These are phyloP conservation scores for Akebia trifoliata DNA, from an alignment of 164 flowering plant genomes.

Conservation along the genomic window DNA sequence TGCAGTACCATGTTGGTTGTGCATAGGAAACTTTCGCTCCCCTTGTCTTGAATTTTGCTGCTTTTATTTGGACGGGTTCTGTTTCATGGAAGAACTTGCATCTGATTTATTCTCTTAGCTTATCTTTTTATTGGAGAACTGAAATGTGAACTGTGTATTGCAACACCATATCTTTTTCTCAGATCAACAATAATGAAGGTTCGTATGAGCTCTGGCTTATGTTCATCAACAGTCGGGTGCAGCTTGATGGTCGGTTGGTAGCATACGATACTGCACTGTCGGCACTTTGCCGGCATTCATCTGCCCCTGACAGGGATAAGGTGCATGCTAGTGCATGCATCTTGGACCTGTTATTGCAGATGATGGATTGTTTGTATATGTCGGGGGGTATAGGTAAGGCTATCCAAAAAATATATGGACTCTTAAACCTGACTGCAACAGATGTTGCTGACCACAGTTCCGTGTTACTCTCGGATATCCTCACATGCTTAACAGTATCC, in stretches of 20 bases:
- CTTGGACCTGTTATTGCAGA: conserved; percentile 77
- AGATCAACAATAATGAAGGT: conserved; percentile 55
- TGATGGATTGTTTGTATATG: conserved; percentile 57
- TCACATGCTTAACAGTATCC: conserved; percentile 47
- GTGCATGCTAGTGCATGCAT: conserved; percentile 59
- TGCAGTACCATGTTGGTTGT: no score
- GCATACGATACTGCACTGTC: conserved; percentile 65
- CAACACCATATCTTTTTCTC: conserved; percentile 30
- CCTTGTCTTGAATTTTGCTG: not conserved
- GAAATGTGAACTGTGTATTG: conserved; percentile 20
- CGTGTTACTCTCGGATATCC: conserved; percentile 38
- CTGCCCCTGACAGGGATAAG: conserved; percentile 29
- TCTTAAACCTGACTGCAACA: conserved; percentile 23
- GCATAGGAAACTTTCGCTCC: not conserved
- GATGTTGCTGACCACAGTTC: conserved; percentile 24
- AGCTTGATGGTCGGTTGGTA: conserved; percentile 44
- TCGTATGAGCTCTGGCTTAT: conserved; percentile 87
- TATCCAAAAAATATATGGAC: conserved; percentile 36
- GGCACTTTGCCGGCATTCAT: conserved; percentile 42
- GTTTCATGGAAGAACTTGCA: not conserved
- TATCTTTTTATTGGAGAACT: conserved; percentile 1
- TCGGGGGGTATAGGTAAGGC: conserved; percentile 57
- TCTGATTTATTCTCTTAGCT: conserved; percentile 1
- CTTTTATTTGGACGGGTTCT: not conserved
- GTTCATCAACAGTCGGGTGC: conserved; percentile 71